Base-by-base conservation (phyloP, 768 basidiomycete species). In the Phylloporus sp. region DNA sequence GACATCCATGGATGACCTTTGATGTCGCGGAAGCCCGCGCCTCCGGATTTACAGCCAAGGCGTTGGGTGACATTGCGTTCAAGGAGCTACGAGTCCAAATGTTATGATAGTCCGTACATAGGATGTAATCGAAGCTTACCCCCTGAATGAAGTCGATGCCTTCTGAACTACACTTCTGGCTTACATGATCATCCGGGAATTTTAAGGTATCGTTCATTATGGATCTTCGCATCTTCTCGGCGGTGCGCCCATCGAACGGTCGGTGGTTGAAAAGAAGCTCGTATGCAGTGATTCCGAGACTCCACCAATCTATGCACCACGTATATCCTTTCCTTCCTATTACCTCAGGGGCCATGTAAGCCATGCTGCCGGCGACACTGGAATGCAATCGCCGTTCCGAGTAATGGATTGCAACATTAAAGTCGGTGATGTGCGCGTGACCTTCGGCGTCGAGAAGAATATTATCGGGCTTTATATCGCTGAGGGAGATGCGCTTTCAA, bases 331-430 rank as follows among this genome's bases (percentile, higher is more conserved):
- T 86, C 63, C 89, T 86, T 46, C 81, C 82, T 39, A 97, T 78
- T n/a, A 99, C 88, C 69, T 99, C 93, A 0, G 95, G 95, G 10
- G 95, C 95, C 97, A 99, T 99, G 73, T 99, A 99, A 0, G 97
- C 95, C 92, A 99, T 95, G 63, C 91, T 94, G 4, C 97, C 97
- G 7, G 97, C 95, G 15, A 99, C 89, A 53, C 91, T 92, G 0
- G 91, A 93, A 69, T 98, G 86, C 54, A 88, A 63, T 31, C 95
- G 81, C 47, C 86, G 79, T 53, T 91, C 89, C 11, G 95, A 95
- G 67, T 93, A 97, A 69, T 98, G 95, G 8, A 98, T 95, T 22
- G 95, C 97, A 58, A 99, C 94, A 64, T 99, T 99, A 75, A 99
- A 97, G 72, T 99, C 97, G 9, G 97, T 98, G 61, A 99, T 76